phyloP scores from a whole-genome alignment of 2,329 filamentous ascomycete genomes.

The Fusarium sp. region DNA sequence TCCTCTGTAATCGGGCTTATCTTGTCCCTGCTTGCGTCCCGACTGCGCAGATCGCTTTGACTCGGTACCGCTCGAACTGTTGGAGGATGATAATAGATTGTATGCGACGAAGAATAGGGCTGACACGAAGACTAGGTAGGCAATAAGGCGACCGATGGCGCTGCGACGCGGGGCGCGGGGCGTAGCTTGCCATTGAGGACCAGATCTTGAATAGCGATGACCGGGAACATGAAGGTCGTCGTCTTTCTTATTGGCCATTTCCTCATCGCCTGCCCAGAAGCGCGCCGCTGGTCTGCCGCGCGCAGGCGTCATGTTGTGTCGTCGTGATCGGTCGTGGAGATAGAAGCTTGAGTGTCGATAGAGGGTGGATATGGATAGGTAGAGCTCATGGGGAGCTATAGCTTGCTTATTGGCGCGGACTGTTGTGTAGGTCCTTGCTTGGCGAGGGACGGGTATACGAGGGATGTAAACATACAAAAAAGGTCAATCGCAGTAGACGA shows the following conservation, averaged over 20 bases:
- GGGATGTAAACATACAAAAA: conserved; percentile 9
- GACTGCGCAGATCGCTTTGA: conserved; percentile 16
- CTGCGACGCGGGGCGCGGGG: conserved; percentile 64
- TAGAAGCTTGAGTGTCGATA: conserved; percentile 12
- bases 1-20: conserved; percentile 71
- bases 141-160: conserved; percentile 64
- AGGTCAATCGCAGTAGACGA: conserved; percentile 14
- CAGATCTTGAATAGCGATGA: conserved; percentile 47
- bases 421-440: conserved; percentile 1
- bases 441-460: conserved; percentile 18
- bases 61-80: conserved; percentile 16
- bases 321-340: conserved; percentile 7
- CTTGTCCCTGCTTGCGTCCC: conserved; percentile 35
- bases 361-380: conserved; percentile 10
- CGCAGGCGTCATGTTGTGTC: conserved; percentile 55
- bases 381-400: conserved; percentile 34
- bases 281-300: conserved; percentile 52
- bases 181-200: conserved; percentile 56
- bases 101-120: conserved; percentile 66
- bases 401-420: conserved; percentile 13
- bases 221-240: conserved; percentile 61
- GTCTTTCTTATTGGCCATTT: conserved; percentile 69
- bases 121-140: conserved; percentile 67
- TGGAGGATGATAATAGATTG: conserved; percentile 52
- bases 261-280: conserved; percentile 66